Percentiles rank a stretch among this genome's conserved stretches.
Conservation (phyloP, 169 alveolate genomes). For the Perkinsus marinus region DNA sequence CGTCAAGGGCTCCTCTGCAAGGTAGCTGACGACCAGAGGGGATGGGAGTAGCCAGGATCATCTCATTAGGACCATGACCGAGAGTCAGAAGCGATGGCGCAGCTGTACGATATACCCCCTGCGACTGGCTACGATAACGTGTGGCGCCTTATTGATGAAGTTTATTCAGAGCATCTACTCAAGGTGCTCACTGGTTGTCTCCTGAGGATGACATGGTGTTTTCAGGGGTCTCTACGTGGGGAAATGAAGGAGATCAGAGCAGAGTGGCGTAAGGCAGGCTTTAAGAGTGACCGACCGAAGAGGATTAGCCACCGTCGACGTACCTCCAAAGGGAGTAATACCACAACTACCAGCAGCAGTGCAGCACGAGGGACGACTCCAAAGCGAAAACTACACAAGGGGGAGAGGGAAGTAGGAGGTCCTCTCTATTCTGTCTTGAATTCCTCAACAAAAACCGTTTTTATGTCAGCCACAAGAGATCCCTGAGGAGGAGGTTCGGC, state of each 20-base stretch:
- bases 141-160: neutral
- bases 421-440: too few species aligned
- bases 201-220: neutral
- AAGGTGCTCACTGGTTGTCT: neutral
- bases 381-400: neutral
- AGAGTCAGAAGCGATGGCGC: neutral
- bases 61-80: neutral
- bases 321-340: neutral
- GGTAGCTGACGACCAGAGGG: neutral
- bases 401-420: too few species aligned
- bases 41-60: too few species aligned
- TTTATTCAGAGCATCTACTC: neutral
- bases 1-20: neutral
- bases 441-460: too few species aligned
- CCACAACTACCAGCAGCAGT: neutral
- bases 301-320: neutral
- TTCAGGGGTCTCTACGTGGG: neutral
- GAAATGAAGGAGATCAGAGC: neutral
- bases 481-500: too few species aligned
- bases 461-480: too few species aligned
- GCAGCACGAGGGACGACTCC: neutral
- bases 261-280: neutral
- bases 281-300: neutral
- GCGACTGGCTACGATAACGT: neutral
- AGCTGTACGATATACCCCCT: neutral